phyloP scores from a whole-genome alignment of 805 yeast species.

The Candida arabinofermentans region DNA sequence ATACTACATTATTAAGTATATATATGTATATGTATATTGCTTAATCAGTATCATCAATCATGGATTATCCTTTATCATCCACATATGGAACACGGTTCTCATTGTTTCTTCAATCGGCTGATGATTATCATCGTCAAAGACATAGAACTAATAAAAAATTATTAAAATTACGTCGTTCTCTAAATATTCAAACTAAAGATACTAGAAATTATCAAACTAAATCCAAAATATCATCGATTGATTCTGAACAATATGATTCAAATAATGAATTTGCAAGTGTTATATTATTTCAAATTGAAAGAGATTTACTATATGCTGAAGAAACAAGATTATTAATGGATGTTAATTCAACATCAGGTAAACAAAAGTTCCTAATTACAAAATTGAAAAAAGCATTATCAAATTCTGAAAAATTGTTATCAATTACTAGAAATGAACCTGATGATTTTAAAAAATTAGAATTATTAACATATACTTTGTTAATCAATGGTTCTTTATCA shows the following conservation, averaged over 20 bases:
- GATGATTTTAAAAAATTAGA: constrained; percentile 33
- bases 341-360: constrained; percentile 43
- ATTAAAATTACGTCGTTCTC: constrained; percentile 59
- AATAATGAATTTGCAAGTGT: constrained; percentile 55
- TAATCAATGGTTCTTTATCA: constrained; percentile 37
- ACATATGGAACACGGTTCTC: constrained; percentile 57
- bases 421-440: constrained; percentile 36
- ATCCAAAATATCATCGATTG: constrained; percentile 43
- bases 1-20: too few relatives aligned
- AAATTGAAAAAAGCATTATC: constrained; percentile 63
- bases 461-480: constrained; percentile 32
- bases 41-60: constrained; percentile 8
- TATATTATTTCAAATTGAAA: constrained; percentile 66
- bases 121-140: constrained; percentile 70
- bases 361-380: constrained; percentile 51
- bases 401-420: constrained; percentile 40
- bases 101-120: constrained; percentile 59
- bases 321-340: constrained; percentile 56
- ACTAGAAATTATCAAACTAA: constrained; percentile 56
- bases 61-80: constrained; percentile 44
- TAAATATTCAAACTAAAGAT: constrained; percentile 60
- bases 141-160: constrained; percentile 55
- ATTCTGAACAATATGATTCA: constrained; percentile 43
- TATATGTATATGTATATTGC: constrained; percentile 3
- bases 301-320: constrained; percentile 67